Evolutionary conservation across 441 rosid species (phyloP).

Genomic region (Gossypium schwendimanii): DNA sequence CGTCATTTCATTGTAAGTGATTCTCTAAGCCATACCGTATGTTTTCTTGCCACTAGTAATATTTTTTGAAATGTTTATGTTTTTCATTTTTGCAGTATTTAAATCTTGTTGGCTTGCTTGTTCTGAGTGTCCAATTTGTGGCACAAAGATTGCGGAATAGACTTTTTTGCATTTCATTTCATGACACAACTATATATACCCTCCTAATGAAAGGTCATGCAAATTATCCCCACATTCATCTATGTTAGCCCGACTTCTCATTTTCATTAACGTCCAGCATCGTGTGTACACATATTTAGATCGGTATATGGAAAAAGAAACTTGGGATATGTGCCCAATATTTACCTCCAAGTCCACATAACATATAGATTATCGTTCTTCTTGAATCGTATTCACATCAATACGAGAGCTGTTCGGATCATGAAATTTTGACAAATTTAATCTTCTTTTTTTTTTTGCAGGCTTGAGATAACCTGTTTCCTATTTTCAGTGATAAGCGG

Average conservation of each 20-base stretch:
- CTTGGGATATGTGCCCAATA: not conserved
- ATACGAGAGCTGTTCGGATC: not conserved
- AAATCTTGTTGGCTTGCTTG: slow-evolving; percentile 91
- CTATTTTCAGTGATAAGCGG: slow-evolving; percentile 24
- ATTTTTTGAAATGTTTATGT: not conserved
- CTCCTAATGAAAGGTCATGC: slow-evolving; percentile 36
- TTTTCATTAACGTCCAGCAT: too few relatives aligned
- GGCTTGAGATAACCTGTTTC: slow-evolving; percentile 27
- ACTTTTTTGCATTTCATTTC: slow-evolving; percentile 81
- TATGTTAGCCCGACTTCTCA: not conserved
- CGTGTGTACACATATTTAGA: too few relatives aligned
- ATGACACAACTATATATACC: slow-evolving; percentile 30
- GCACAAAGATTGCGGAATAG: slow-evolving; percentile 78
- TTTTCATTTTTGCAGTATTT: slow-evolving; percentile 58
- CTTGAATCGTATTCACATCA: not conserved
- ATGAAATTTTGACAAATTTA: not conserved
- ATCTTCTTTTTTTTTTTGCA: slow-evolving; percentile 27
- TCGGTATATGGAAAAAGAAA: not conserved
- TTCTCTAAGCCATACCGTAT: not conserved
- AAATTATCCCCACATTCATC: not conserved
- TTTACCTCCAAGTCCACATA: not conserved
- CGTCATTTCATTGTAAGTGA: slow-evolving; percentile 79
- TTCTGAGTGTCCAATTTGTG: slow-evolving; percentile 93
- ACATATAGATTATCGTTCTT: not conserved
- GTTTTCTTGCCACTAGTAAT: not conserved